Conservation (phyloP, 129 eudicot genomes). For the Centella asiatica region DNA sequence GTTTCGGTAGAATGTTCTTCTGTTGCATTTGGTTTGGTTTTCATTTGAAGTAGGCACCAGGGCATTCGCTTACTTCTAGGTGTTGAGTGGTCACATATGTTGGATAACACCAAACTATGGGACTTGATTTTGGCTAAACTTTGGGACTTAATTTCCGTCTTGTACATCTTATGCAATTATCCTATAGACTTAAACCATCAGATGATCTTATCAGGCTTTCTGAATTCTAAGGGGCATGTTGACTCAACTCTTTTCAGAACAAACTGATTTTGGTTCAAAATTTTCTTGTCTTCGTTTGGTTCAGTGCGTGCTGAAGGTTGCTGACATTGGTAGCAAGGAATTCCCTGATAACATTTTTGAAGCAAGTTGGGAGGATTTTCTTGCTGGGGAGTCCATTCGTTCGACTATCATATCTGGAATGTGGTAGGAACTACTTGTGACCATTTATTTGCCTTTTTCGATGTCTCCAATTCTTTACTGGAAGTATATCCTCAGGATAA, state of each 20-base stretch:
- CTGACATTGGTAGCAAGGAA: slow-evolving; percentile 35
- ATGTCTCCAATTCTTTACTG: slow-evolving; percentile 4
- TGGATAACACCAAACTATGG: slow-evolving; percentile 26
- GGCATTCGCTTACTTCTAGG: slow-evolving; percentile 39
- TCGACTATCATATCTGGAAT: slow-evolving; percentile 46
- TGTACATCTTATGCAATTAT: slow-evolving; percentile 34
- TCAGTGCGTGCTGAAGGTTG: slow-evolving; percentile 37
- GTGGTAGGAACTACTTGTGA: slow-evolving; percentile 38
- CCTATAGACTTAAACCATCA: slow-evolving; percentile 29
- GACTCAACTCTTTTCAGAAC: slow-evolving; percentile 22
- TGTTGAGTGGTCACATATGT: slow-evolving; percentile 22
- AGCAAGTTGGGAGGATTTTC: slow-evolving; percentile 27
- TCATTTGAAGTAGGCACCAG: slow-evolving; percentile 51
- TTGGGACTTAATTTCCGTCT: slow-evolving; percentile 38
- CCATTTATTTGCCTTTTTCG: slow-evolving; percentile 20
- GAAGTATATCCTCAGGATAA: slow-evolving; percentile 19
- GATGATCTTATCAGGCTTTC: slow-evolving; percentile 41
- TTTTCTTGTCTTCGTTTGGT: slow-evolving; percentile 4
- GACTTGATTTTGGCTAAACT: slow-evolving; percentile 59
- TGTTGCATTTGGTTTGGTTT: slow-evolving; percentile 42
- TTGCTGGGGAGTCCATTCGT: slow-evolving; percentile 41
- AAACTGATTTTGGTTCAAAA: slow-evolving; percentile 7
- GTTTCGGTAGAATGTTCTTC: slow-evolving; percentile 36
- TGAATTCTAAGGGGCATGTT: slow-evolving; percentile 43
- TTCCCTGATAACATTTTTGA: slow-evolving; percentile 32